phyloP scores from a whole-genome alignment of 73 alveolate genomes.

The Blepharisma stoltei region DNA sequence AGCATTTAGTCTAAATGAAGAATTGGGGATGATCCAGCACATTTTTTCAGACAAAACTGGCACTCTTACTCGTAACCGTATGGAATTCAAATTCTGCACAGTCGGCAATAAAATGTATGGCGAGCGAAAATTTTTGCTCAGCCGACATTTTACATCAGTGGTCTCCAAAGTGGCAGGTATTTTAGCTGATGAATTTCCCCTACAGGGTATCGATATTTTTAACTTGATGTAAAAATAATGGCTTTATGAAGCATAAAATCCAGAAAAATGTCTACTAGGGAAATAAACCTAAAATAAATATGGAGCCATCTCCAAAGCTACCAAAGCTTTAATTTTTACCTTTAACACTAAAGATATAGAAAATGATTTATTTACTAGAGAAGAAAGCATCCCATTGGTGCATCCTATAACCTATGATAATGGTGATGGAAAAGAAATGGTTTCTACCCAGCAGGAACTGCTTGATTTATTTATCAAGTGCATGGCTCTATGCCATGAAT shows the following conservation, averaged over 20 bases:
- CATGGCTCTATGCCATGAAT: slow-evolving; percentile 39
- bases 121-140: background rate
- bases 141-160: background rate
- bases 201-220: background rate
- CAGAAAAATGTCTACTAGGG: too few species aligned
- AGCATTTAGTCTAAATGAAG: slow-evolving; percentile 49
- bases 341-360: slow-evolving; percentile 69
- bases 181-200: too few species aligned
- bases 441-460: background rate
- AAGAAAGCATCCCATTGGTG: slow-evolving; percentile 55
- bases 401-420: slow-evolving; percentile 22
- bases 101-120: slow-evolving; percentile 18
- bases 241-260: too few species aligned
- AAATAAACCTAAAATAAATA: too few species aligned
- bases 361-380: slow-evolving; percentile 75
- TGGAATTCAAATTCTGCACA: slow-evolving; percentile 15
- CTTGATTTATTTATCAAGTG: slow-evolving; percentile 26
- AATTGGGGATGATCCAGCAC: slow-evolving; percentile 50
- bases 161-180: too few species aligned
- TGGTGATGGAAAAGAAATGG: background rate
- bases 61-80: slow-evolving; percentile 2
- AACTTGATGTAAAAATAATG: background rate
- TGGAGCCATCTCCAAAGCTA: background rate
- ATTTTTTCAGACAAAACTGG: slow-evolving; percentile 35
- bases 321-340: background rate